A percentile compares a stretch with the other conserved stretches of the same genome.
phyloP scores from a whole-genome alignment of 225 moss, liverwort and hornwort species.

The Polytrichum commune region DNA sequence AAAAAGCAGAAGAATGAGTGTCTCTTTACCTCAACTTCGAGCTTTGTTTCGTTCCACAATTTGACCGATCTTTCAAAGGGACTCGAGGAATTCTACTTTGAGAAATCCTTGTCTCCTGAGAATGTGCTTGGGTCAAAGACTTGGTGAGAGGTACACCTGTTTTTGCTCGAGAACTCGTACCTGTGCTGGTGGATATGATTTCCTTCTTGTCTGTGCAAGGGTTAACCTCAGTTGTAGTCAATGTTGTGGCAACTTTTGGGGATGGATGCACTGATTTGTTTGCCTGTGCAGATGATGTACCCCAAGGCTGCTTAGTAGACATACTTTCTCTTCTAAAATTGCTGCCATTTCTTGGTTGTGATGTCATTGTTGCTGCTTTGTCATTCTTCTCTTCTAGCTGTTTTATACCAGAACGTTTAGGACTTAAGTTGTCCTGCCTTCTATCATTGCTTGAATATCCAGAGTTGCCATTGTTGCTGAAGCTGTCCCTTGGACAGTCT shows the following conservation, averaged over 20 bases:
- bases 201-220: constrained; percentile 6
- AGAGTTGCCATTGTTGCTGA: constrained; percentile 6
- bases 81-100: constrained; percentile 25
- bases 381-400: constrained; percentile 4
- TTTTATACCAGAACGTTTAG: constrained; percentile 2
- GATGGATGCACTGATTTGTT: neutral
- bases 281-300: constrained; percentile 2
- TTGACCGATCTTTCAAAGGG: constrained; percentile 39
- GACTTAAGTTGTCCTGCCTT: neutral
- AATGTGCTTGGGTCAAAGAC: neutral
- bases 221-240: neutral
- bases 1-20: constrained; percentile 1
- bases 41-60: constrained; percentile 7
- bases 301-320: constrained; percentile 3
- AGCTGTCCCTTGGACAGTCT: neutral
- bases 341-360: neutral
- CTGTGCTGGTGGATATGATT: constrained; percentile 4
- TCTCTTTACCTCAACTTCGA: constrained; percentile 17
- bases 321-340: constrained; percentile 7
- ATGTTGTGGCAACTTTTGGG: neutral
- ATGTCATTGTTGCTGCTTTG: constrained; percentile 3
- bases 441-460: constrained; percentile 2
- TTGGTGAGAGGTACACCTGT: neutral
- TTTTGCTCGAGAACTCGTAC: constrained; percentile 15
- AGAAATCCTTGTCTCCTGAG: constrained; percentile 6